Base-by-base conservation (phyloP, 2,329 filamentous ascomycete species). In the Penicillium fuscoglaucum region DNA sequence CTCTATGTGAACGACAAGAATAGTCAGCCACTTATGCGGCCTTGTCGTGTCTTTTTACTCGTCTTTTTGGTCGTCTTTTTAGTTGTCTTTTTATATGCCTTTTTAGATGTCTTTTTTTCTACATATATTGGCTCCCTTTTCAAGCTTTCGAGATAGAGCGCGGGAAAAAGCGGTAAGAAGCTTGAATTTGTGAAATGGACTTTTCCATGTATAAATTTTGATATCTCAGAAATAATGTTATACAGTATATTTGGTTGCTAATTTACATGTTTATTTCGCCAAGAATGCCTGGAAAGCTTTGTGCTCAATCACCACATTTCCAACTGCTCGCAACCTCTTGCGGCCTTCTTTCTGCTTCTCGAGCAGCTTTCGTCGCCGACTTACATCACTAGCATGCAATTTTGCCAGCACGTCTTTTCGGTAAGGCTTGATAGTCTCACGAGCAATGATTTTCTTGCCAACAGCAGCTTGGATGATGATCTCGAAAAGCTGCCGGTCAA, bases 261-360 rank as follows among this genome's bases (percentile, higher is more conserved):
- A 54, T 66, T 59, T 65, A 61, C 57, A 66, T 29, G 7, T 29
- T 63, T 69, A 93, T 76, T 95, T 96, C 0, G 92, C 84, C 73
- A 99, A 76, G 74, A 99, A 99, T 66, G 87, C 90, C 76, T 99
- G 95, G 73, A 98, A 99, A 3, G 93, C 92, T 66, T 91, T 90
- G 68, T 97, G 92, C 61, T 98, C 93, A 74, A 99, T 98, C n/a
- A 92, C 84, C 0, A 99, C 93, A 71, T 96, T 96, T 0, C 95
- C 90, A 50, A 83, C 79, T 12, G 81, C 80, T 59, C 91, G 86
- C 59, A 99, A 77, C 75, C 89, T 90, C 84, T 96, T 97, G 56
- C 92, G 84, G 0, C 95, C 95, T 65, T 93, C 93, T 79, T 99
- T 99, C 76, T 99, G 95, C 81, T 93, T 96, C 78, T 98, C 93